Conservation (phyloP, 306 rosid species). For the Arachis stenosperma region DNA sequence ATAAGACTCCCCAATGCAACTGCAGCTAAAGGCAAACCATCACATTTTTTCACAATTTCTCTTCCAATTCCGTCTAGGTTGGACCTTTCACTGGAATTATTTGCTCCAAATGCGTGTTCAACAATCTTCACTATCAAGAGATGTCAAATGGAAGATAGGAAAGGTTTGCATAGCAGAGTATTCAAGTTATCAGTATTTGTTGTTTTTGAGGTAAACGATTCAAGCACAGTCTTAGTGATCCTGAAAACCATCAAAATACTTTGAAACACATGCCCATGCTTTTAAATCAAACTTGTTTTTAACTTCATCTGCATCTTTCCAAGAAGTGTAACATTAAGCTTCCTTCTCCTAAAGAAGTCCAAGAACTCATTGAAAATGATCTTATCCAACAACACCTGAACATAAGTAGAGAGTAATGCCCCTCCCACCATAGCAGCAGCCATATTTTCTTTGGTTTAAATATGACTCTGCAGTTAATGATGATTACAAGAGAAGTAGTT, state of each 20-base stretch:
- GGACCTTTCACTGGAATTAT: neutral
- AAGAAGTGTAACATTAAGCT: too few relatives aligned
- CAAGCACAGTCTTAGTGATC: neutral
- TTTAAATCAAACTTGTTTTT: neutral
- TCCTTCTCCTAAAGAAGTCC: neutral
- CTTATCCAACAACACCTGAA: constrained; percentile 16
- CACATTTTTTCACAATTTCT: neutral
- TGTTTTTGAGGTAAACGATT: neutral
- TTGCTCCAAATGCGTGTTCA: constrained; percentile 15
- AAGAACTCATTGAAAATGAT: constrained; percentile 5
- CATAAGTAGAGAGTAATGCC: constrained; percentile 36
- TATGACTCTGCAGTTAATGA: too few relatives aligned
- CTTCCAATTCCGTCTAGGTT: neutral
- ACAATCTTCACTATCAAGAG: neutral
- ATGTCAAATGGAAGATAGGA: neutral
- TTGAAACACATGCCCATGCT: constrained; percentile 15
- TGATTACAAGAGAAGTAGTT: too few relatives aligned
- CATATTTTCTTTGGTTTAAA: too few relatives aligned
- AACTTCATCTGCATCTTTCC: too few relatives aligned
- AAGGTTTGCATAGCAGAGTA: constrained; percentile 4
- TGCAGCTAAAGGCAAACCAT: neutral
- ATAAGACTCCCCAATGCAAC: too few relatives aligned
- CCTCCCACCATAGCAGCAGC: neutral
- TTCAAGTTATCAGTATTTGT: neutral
- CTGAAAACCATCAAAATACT: neutral